Evolutionary conservation across 257 asterid genomes (phyloP), one percentile per base, ranked within the genome.

Genomic region (Penstemon davidsonii): DNA sequence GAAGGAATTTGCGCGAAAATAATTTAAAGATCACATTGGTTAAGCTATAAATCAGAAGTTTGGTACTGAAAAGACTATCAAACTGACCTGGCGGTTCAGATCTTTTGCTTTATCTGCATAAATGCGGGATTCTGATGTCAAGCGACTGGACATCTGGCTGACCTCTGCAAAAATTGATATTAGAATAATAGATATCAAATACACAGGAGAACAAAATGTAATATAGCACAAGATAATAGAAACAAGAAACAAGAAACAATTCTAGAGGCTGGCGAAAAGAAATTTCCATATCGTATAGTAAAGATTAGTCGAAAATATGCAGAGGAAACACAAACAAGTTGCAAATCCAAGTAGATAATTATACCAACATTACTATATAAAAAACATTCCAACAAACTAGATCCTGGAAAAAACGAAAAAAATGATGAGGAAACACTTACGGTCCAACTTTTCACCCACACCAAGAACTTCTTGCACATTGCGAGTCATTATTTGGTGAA

Each of bases 391-490:
- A 44, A 51, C 46, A 15, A 55, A 1, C 46, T 45, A 67, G 33
- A 72, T 66, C 66, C 59, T 6, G 8, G 49, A 12, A 57, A 42
- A 15, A 39, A 54, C 9, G 37, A 43, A 25, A 45, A 64, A 13
- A 60, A 1, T 18, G 44, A 52, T 18, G 66, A 68, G 9, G 63
- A 56, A 67, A 69, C 69, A 77, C 98, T 90, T 80, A 90, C 98
- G 96, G 70, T 92, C 96, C 87, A 92, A 82, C 78, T 93, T 90
- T 88, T 90, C 98, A 79, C 98, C 98, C 72, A 90, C 96, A 57
- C 98, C 97, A 66, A 93, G 97, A 71, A 93, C 98, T 85, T 93
- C 98, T 72, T 93, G 96, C 55, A 93, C 96, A 81, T 93, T 93
- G 73, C 98, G 97, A 70, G 98, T 90, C 98, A 93, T 93, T 53